These are phyloP conservation scores for Talaromyces proteolyticus DNA, from an alignment of 495 filamentous ascomycete species.

Conservation along the genomic window DNA sequence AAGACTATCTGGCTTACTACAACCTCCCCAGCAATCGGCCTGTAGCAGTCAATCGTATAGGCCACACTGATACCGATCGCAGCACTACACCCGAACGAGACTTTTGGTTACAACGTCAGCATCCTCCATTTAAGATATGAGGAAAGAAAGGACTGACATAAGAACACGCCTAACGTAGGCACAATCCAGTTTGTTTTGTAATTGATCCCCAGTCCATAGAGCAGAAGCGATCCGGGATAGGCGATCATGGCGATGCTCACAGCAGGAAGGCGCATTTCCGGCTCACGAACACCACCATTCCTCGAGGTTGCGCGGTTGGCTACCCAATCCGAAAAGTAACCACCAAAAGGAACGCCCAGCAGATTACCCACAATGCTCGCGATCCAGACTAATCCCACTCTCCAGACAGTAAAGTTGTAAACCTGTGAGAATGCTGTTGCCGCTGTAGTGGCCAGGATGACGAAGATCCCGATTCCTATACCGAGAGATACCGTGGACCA, in stretches of 20 bases:
- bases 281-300: constrained; percentile 46
- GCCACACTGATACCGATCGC: constrained; percentile 46
- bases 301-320: constrained; percentile 45
- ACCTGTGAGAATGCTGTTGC: constrained; percentile 34
- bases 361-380: constrained; percentile 41
- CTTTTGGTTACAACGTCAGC: too few species aligned
- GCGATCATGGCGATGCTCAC: constrained; percentile 37
- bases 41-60: constrained; percentile 50
- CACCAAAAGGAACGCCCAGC: constrained; percentile 42
- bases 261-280: constrained; percentile 49
- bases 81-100: constrained; percentile 45
- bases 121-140: too few species aligned
- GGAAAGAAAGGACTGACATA: too few species aligned
- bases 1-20: constrained; percentile 46
- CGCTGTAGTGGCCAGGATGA: constrained; percentile 47
- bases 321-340: constrained; percentile 41
- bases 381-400: constrained; percentile 45
- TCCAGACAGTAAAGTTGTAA: constrained; percentile 41
- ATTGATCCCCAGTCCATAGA: constrained; percentile 48
- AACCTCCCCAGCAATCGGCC: constrained; percentile 47
- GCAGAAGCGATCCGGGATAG: constrained; percentile 35
- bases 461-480: constrained; percentile 48
- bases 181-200: constrained; percentile 48
- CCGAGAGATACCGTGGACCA: constrained; percentile 43
- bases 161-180: constrained; percentile 43